Conservation (phyloP, 129 eudicot species). For the Escallonia rubra region DNA sequence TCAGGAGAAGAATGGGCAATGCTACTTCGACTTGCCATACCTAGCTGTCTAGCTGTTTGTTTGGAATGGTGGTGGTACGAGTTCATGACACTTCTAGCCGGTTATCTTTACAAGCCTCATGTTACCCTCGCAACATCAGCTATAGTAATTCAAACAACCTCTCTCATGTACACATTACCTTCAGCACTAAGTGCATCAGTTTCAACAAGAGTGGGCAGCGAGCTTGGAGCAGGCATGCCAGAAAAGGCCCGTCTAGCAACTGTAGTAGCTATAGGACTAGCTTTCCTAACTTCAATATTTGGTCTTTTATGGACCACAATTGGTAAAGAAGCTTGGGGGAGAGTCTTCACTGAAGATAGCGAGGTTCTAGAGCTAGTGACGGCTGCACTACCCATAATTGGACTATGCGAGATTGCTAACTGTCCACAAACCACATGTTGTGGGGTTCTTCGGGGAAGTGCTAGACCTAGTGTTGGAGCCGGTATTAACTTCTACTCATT, state of each 20-base stretch:
- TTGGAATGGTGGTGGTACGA: constrained; percentile 99
- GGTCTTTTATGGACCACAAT: constrained; percentile 76
- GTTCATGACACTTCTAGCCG: constrained; percentile 80
- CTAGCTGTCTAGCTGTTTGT: constrained; percentile 81
- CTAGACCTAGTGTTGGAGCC: constrained; percentile 74
- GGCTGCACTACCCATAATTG: constrained; percentile 75
- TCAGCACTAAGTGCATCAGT: constrained; percentile 85
- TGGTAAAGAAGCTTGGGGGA: constrained; percentile 80
- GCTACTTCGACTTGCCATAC: constrained; percentile 72
- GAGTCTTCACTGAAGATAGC: constrained; percentile 64
- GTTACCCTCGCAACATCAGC: constrained; percentile 87
- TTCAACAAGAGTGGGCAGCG: constrained; percentile 86
- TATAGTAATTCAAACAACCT: constrained; percentile 94
- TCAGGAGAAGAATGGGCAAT: constrained; percentile 67
- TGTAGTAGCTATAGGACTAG: constrained; percentile 58
- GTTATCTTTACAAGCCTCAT: constrained; percentile 76
- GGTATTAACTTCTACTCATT: constrained; percentile 82
- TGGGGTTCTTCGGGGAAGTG: constrained; percentile 94
- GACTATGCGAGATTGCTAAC: constrained; percentile 89
- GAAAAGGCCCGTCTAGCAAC: constrained; percentile 70
- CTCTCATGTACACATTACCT: constrained; percentile 89
- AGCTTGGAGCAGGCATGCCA: constrained; percentile 92
- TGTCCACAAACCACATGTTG: constrained; percentile 98
- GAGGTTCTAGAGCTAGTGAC: constrained; percentile 72
- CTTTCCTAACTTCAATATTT: constrained; percentile 50